These are phyloP conservation scores for Fusarium protoensiforme DNA, from an alignment of 2,329 filamentous ascomycete genomes.

Conservation along the genomic window DNA sequence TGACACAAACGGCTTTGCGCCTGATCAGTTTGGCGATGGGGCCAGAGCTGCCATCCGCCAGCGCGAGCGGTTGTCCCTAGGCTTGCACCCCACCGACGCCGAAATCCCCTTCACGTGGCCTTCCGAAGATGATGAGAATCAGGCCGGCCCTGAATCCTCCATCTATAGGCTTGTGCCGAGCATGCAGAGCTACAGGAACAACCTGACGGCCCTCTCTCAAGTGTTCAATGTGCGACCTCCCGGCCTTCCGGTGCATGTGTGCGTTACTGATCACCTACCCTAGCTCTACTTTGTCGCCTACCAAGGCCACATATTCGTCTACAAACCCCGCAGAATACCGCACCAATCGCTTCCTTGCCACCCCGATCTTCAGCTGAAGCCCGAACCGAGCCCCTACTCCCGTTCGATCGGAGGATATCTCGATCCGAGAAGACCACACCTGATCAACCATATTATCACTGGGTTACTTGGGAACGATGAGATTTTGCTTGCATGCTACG, in stretches of 20 bases:
- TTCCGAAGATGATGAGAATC: constrained; percentile 38
- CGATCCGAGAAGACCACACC: constrained; percentile 63
- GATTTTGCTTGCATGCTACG: constrained; percentile 73
- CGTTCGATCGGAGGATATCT: constrained; percentile 62
- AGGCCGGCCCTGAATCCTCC: constrained; percentile 24
- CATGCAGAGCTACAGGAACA: constrained; percentile 59
- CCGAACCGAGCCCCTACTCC: constrained; percentile 54
- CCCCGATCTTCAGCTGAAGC: constrained; percentile 63
- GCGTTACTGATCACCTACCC: constrained; percentile 14
- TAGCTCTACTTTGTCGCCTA: constrained; percentile 73
- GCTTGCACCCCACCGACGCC: constrained; percentile 34
- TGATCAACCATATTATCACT: constrained; percentile 75
- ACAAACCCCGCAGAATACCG: constrained; percentile 58
- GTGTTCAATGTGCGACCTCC: constrained; percentile 59
- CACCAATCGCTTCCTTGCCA: constrained; percentile 59
- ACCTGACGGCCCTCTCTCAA: constrained; percentile 69
- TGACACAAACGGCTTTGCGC: constrained; percentile 19
- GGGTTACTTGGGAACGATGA: constrained; percentile 77
- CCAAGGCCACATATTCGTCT: constrained; percentile 67
- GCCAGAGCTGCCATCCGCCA: constrained; percentile 48
- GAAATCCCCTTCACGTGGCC: constrained; percentile 47
- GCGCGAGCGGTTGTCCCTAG: constrained; percentile 47
- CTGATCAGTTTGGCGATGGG: constrained; percentile 50
- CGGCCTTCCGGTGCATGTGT: not conserved
- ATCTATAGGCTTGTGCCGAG: constrained; percentile 46